phyloP scores from a whole-genome alignment of 495 filamentous ascomycete genomes.

The Elaphomyces granulatus region DNA sequence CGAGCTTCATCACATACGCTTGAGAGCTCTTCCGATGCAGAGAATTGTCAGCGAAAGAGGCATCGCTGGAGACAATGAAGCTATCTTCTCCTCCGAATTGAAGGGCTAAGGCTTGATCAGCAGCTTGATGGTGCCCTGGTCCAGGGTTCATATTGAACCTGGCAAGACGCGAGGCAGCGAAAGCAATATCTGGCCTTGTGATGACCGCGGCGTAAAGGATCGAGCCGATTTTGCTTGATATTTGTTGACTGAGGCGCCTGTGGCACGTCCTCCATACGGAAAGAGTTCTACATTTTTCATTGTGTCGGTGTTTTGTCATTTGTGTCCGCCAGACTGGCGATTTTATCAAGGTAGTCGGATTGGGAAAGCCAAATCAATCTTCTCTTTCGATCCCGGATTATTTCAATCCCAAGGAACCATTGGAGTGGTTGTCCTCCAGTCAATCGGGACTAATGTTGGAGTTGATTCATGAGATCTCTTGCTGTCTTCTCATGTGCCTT shows the following conservation, averaged over 20 bases:
- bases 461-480: constrained; percentile 5
- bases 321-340: neutral
- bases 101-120: constrained; percentile 7
- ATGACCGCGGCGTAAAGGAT: constrained; percentile 11
- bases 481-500: neutral
- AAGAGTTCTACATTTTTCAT: constrained; percentile 3
- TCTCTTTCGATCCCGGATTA: neutral
- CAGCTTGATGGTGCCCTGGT: constrained; percentile 6
- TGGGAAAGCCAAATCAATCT: neutral
- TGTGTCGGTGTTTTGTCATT: neutral
- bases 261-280: constrained; percentile 1
- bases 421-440: constrained; percentile 1
- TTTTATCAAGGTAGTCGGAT: neutral
- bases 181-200: constrained; percentile 13
- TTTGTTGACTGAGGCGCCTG: constrained; percentile 2
- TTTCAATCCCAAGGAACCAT: constrained; percentile 7
- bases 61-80: constrained; percentile 7
- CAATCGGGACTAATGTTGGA: constrained; percentile 2
- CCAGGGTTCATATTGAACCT: constrained; percentile 12
- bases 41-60: constrained; percentile 10
- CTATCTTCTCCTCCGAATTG: too few species aligned
- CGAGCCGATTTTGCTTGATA: constrained; percentile 17
- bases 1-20: constrained; percentile 1
- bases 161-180: constrained; percentile 5
- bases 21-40: constrained; percentile 7